phyloP scores from a whole-genome alignment of 202 grass and related monocot species.

The Hordeum pubiflorum region DNA sequence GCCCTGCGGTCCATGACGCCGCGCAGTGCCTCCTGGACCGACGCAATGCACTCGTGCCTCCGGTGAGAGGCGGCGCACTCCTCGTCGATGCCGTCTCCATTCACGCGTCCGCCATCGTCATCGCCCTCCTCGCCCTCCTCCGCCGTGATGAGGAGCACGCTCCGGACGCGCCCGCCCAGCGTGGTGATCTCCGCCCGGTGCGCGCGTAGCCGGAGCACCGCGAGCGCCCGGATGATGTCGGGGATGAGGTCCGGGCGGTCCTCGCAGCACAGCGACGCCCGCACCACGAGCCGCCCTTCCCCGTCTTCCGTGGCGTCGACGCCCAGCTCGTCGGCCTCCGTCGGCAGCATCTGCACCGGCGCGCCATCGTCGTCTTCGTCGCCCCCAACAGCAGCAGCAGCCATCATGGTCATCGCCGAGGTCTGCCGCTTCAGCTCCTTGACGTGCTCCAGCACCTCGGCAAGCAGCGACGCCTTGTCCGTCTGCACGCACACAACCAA shows the following conservation, averaged over 20 bases:
- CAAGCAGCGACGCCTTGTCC: constrained; percentile 94
- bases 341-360: constrained; percentile 46
- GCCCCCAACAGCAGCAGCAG: neutral
- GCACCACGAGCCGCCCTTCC: constrained; percentile 53
- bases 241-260: constrained; percentile 84
- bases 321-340: constrained; percentile 81
- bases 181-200: constrained; percentile 82
- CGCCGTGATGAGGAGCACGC: constrained; percentile 73
- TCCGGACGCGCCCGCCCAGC: constrained; percentile 76
- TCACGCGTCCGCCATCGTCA: neutral
- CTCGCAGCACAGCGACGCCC: constrained; percentile 90
- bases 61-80: constrained; percentile 31
- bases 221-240: constrained; percentile 71
- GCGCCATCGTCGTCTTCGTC: neutral
- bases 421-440: constrained; percentile 98
- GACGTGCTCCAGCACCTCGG: constrained; percentile 91
- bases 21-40: constrained; percentile 79
- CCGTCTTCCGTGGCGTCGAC: constrained; percentile 54
- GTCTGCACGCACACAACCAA: constrained; percentile 33
- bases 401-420: constrained; percentile 40
- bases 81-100: neutral
- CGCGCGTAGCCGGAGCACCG: constrained; percentile 54
- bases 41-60: constrained; percentile 66
- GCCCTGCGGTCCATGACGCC: constrained; percentile 63
- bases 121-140: neutral